Percentiles rank a stretch among this genome's conserved stretches.
phyloP scores from a whole-genome alignment of 345 rosid species.

The Conringia planisiliqua region DNA sequence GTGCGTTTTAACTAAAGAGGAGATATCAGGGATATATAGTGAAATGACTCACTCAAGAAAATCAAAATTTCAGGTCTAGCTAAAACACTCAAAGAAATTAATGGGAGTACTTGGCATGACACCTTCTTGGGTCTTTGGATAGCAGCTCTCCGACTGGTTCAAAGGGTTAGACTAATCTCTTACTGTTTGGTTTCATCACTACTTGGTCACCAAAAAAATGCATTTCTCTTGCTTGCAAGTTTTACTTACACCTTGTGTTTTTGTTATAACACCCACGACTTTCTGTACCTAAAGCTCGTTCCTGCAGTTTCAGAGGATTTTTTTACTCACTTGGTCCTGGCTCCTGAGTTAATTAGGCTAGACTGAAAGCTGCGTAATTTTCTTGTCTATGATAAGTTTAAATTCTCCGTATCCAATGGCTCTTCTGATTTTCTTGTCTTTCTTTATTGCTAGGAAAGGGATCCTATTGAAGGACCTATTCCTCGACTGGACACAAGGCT shows the following conservation, averaged over 20 bases:
- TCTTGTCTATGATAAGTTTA: neutral
- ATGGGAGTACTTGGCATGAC: slow-evolving; percentile 83
- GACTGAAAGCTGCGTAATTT: neutral
- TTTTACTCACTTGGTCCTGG: neutral
- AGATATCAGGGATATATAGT: neutral
- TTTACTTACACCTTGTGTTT: neutral
- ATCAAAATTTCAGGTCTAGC: slow-evolving; percentile 58
- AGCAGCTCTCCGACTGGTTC: slow-evolving; percentile 92
- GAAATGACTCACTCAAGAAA: neutral
- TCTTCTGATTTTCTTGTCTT: slow-evolving; percentile 7
- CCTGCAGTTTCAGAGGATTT: neutral
- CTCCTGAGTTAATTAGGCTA: neutral
- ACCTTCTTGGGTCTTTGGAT: slow-evolving; percentile 92
- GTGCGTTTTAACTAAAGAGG: slow-evolving; percentile 4
- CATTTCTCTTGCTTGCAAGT: slow-evolving; percentile 1
- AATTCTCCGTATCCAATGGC: neutral
- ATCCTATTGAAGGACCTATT: slow-evolving; percentile 88
- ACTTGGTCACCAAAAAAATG: neutral
- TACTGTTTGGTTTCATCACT: neutral
- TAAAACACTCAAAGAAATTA: slow-evolving; percentile 77
- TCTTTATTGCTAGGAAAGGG: slow-evolving; percentile 63
- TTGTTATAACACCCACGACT: neutral
- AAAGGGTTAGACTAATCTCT: slow-evolving; percentile 61
- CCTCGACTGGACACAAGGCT: slow-evolving; percentile 86
- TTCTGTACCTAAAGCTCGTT: neutral